These are phyloP conservation scores for Neohortaea acidophila DNA, from an alignment of 495 filamentous ascomycete genomes.

Conservation along the genomic window DNA sequence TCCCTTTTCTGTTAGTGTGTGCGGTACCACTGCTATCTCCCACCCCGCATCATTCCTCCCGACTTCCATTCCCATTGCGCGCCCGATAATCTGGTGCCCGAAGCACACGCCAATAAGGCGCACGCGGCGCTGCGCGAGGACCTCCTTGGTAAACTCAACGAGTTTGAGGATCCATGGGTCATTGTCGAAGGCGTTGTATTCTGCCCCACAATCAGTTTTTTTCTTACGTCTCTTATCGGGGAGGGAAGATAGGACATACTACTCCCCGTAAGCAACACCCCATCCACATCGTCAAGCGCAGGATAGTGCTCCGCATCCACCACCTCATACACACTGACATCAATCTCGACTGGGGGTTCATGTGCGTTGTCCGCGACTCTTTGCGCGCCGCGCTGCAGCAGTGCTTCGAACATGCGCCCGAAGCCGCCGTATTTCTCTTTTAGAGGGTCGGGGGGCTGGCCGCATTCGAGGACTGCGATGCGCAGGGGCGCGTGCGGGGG, in stretches of 20 bases:
- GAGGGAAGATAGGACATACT: slow-evolving; percentile 17
- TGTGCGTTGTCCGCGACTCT: slow-evolving; percentile 1
- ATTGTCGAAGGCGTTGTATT: slow-evolving; percentile 48
- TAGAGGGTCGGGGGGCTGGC: slow-evolving; percentile 32
- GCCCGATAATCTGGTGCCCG: slow-evolving; percentile 77
- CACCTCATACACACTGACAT: slow-evolving; percentile 53
- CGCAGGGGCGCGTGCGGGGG: too few species aligned
- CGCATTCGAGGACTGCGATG: slow-evolving; percentile 15
- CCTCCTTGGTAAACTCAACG: slow-evolving; percentile 48
- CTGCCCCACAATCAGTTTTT: slow-evolving; percentile 23
- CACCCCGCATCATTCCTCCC: slow-evolving; percentile 54
- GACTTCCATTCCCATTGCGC: slow-evolving; percentile 56
- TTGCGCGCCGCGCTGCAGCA: slow-evolving; percentile 40
- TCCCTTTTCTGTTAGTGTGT: slow-evolving; percentile 55
- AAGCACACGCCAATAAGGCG: slow-evolving; percentile 72
- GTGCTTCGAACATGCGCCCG: slow-evolving; percentile 49
- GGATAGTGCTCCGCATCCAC: slow-evolving; percentile 51
- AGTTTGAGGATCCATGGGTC: slow-evolving; percentile 62
- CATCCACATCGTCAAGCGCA: slow-evolving; percentile 57
- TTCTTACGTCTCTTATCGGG: neutral
- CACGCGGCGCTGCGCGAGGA: slow-evolving; percentile 43
- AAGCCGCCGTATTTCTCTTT: slow-evolving; percentile 55
- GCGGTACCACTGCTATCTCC: slow-evolving; percentile 62
- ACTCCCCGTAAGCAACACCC: slow-evolving; percentile 66
- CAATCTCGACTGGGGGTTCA: slow-evolving; percentile 29